These are phyloP conservation scores for Ophiostoma montium DNA, from an alignment of 2,329 filamentous ascomycete species.

Conservation along the genomic window DNA sequence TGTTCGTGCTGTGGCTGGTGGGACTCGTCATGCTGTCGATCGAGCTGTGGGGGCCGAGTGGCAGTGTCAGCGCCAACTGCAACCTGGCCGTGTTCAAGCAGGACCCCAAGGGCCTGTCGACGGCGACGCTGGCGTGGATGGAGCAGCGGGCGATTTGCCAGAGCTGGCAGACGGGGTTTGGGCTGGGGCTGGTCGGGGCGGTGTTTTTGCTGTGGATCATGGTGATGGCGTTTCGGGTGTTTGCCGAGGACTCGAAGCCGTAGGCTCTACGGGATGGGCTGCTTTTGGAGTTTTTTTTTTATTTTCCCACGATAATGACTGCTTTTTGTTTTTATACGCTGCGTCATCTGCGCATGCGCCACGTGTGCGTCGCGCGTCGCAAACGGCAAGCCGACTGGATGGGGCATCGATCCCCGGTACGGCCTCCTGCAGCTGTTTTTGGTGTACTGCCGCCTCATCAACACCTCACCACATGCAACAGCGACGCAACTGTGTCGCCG, in stretches of 20 bases:
- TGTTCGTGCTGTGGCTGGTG: constrained; percentile 55
- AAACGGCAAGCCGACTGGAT: too few species aligned
- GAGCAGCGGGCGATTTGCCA: constrained; percentile 51
- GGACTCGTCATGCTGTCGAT: constrained; percentile 48
- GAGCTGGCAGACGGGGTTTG: constrained; percentile 51
- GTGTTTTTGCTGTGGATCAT: constrained; percentile 55
- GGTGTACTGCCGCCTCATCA: too few species aligned
- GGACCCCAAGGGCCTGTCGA: constrained; percentile 34
- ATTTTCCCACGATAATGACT: not conserved
- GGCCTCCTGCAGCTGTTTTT: too few species aligned
- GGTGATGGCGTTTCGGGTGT: constrained; percentile 53
- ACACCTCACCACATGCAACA: too few species aligned
- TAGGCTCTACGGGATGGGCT: too few species aligned
- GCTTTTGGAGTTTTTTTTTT: not conserved
- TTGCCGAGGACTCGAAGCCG: constrained; percentile 21
- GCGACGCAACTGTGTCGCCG: too few species aligned
- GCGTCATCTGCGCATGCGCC: too few species aligned
- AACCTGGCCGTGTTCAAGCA: constrained; percentile 40
- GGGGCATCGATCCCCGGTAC: too few species aligned
- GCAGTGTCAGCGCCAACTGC: constrained; percentile 46
- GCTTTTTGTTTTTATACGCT: not conserved
- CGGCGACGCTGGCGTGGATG: constrained; percentile 47
- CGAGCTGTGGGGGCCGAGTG: constrained; percentile 47
- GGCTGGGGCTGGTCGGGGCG: constrained; percentile 44
- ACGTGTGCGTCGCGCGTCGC: too few species aligned